A percentile compares a stretch with the other conserved stretches of the same genome.
Evolutionary conservation across 2,329 filamentous ascomycete species (phyloP).

Genomic region (Didymella arachidicola): DNA sequence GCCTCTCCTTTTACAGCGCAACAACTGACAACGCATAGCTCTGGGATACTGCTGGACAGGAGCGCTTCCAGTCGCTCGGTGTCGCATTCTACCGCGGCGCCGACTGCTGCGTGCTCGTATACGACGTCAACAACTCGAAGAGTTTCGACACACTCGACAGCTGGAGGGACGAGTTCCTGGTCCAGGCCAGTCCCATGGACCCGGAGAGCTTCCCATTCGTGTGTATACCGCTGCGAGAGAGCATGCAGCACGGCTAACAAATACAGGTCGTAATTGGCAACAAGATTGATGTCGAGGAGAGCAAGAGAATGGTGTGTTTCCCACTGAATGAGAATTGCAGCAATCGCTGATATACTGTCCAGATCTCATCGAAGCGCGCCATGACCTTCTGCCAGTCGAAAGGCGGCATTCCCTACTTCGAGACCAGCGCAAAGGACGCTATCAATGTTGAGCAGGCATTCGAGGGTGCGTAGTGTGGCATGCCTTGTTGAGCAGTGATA

Average conservation of each 20-base stretch:
- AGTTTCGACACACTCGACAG: constrained; percentile 98
- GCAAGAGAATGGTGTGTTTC: constrained; percentile 80
- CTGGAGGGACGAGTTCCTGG: constrained; percentile 98
- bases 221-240: constrained; percentile 31
- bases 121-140: constrained; percentile 99
- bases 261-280: constrained; percentile 89
- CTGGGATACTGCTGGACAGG: constrained; percentile 97
- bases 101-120: constrained; percentile 97
- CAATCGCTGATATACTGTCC: constrained; percentile 23
- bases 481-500: background rate
- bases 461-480: constrained; percentile 57
- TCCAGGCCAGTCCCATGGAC: constrained; percentile 94
- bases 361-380: constrained; percentile 94
- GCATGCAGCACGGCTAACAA: constrained; percentile 22
- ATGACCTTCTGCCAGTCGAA: constrained; percentile 98
- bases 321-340: background rate
- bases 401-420: constrained; percentile 97
- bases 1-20: constrained; percentile 9
- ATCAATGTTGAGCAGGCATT: constrained; percentile 95
- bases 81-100: constrained; percentile 97
- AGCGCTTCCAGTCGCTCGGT: constrained; percentile 95
- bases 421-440: constrained; percentile 98
- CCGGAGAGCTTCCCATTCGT: constrained; percentile 98
- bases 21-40: constrained; percentile 65
- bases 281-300: constrained; percentile 99